Evolutionary conservation across 2,329 filamentous ascomycete species (phyloP), one percentile per base, ranked within the genome.

Genomic region (Metarhizium anisopliae): DNA sequence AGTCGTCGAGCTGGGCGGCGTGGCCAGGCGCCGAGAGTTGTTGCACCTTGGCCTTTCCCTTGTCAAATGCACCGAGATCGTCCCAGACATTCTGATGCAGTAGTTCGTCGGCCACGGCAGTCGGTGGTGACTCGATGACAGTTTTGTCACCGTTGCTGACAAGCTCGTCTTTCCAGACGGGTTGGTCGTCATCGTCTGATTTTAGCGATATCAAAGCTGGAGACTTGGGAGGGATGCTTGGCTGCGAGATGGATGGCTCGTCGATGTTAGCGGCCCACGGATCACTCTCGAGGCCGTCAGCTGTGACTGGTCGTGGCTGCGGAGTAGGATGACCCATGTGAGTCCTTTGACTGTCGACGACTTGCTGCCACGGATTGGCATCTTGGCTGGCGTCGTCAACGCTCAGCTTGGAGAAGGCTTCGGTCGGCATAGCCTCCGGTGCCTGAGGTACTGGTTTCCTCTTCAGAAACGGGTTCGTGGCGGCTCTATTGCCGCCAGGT

Each of bases 391-490:
- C 52, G 10, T 79, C 76, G 52, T 69, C 67, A 6, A 79, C 61
- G 47, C 64, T 69, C 53, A 79, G 64, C 58, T 73, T 71, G 3
- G 76, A 69, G 30, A 80, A 65, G 11, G 70, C 69, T 1, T 68
- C 66, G 1, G 71, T 68, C 6, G 68, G 65, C 11, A 63, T 58
- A 11, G 63, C 59, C 4, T 30, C 50, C 55, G 59, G 38, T 55
- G 55, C 45, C 47, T 50, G 56, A 13, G 57, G 53, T 43, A 61
- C 51, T 8, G 60, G 60, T 59, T 78, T 79, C 55, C 77, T 75
- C 58, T 77, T 78, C 25, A 72, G 61, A 64, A 83, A 83, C 0
- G 80, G 80, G 54, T 83, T 83, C 20, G 78, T 81, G 56, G 77
- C 72, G 30, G 65, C 61, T 42, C 68, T 67, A 8, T 63, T 62